A percentile compares a stretch with the other conserved stretches of the same genome.
phyloP scores from a whole-genome alignment of 1,284 basidiomycete species.

The Anthracocystis walkeri region DNA sequence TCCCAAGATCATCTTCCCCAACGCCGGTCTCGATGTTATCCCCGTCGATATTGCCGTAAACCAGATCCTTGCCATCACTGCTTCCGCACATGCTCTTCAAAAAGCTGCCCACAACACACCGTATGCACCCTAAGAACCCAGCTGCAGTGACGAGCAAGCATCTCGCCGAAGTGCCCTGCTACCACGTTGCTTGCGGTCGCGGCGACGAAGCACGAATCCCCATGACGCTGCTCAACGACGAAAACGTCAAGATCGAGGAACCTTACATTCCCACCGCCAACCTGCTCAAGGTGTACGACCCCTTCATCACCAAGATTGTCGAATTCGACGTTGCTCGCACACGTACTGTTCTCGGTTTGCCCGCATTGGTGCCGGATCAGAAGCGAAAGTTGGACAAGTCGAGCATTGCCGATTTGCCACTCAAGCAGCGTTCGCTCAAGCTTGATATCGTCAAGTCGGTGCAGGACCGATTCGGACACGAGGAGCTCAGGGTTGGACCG shows the following conservation, averaged over 20 bases:
- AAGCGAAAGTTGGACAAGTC: constrained; percentile 14
- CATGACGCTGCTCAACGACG: constrained; percentile 42
- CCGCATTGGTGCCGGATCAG: constrained; percentile 24
- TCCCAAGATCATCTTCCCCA: constrained; percentile 33
- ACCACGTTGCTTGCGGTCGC: constrained; percentile 50
- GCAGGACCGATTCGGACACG: constrained; percentile 24
- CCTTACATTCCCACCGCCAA: constrained; percentile 45
- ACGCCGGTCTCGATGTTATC: constrained; percentile 47
- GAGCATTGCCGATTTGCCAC: constrained; percentile 28
- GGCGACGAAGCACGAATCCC: constrained; percentile 33
- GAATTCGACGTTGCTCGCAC: constrained; percentile 43
- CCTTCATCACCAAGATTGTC: constrained; percentile 44
- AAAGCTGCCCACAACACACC: constrained; percentile 42
- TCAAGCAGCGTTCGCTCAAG: constrained; percentile 26
- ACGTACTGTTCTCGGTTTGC: constrained; percentile 33
- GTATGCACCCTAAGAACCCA: constrained; percentile 47
- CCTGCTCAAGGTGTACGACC: constrained; percentile 49
- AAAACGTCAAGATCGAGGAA: constrained; percentile 30
- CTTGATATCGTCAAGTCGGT: constrained; percentile 40
- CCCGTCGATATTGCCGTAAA: constrained; percentile 51
- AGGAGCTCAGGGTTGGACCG: constrained; percentile 32
- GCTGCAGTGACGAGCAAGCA: constrained; percentile 34
- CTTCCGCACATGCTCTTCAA: constrained; percentile 42
- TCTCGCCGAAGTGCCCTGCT: constrained; percentile 44
- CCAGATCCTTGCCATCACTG: constrained; percentile 49